Percentiles rank a stretch among this genome's conserved stretches.
Conservation (phyloP, 2,329 filamentous ascomycete species). For the Trichoderma atroviride region DNA sequence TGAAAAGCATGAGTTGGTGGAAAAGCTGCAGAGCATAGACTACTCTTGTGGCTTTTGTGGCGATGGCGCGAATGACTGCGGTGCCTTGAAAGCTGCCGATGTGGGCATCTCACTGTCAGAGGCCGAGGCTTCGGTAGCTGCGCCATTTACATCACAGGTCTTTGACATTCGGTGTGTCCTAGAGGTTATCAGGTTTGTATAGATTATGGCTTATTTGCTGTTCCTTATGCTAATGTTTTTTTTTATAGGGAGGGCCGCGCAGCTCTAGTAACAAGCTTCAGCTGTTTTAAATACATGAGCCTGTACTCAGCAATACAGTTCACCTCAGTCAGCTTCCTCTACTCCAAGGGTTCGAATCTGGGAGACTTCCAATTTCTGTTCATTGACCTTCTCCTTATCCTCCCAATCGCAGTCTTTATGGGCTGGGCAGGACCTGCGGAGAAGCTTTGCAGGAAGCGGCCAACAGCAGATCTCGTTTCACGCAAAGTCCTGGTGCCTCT, state of each 20-base stretch:
- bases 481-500: conserved; percentile 89
- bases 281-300: conserved; percentile 99
- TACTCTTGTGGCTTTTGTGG: conserved; percentile 97
- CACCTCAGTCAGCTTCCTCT: conserved; percentile 93
- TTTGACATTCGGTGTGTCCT: conserved; percentile 97
- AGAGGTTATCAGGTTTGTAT: conserved; percentile 73
- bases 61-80: conserved; percentile 96
- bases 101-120: conserved; percentile 97
- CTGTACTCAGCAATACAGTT: conserved; percentile 99
- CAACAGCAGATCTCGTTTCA: conserved; percentile 88
- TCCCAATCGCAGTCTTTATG: conserved; percentile 98
- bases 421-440: conserved; percentile 90
- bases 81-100: conserved; percentile 93
- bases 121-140: conserved; percentile 96
- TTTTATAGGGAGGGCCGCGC: conserved; percentile 77
- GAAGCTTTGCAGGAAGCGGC: conserved; percentile 77
- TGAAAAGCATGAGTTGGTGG: conserved; percentile 96
- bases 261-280: conserved; percentile 96
- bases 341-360: conserved; percentile 88
- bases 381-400: conserved; percentile 88
- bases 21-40: conserved; percentile 94
- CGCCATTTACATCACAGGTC: conserved; percentile 90
- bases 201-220: not conserved
- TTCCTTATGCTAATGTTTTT: conserved; percentile 30
- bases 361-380: conserved; percentile 98